Evolutionary conservation across 2,329 filamentous ascomycete species (phyloP).

Genomic region (Ophiostoma australiae): DNA sequence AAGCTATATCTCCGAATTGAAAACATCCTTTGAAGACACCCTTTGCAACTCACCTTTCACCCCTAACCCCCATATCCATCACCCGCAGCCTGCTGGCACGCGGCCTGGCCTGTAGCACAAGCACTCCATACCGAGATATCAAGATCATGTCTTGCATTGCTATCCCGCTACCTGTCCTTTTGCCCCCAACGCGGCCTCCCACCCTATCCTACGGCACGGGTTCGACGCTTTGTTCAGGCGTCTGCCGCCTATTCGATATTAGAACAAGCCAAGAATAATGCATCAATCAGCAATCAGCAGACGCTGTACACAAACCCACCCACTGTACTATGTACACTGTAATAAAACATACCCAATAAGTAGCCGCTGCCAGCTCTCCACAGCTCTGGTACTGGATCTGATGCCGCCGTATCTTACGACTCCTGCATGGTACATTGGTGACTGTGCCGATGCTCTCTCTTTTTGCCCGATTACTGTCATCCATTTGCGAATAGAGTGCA

Average conservation of each 20-base stretch:
- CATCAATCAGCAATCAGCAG: too few relatives aligned
- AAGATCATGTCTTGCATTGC: not conserved
- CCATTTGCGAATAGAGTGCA: too few relatives aligned
- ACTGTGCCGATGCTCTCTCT: not conserved
- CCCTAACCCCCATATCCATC: not conserved
- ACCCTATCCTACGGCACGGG: conserved; percentile 1
- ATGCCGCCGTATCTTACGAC: not conserved
- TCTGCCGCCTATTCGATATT: not conserved
- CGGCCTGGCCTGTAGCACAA: not conserved
- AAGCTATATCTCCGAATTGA: not conserved
- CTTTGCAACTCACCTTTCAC: too few relatives aligned
- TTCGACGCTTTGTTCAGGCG: not conserved
- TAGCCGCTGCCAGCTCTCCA: not conserved
- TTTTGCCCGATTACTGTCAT: not conserved
- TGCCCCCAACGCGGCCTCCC: not conserved
- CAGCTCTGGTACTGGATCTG: not conserved
- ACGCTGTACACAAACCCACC: too few relatives aligned
- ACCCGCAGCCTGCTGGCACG: not conserved
- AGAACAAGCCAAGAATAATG: too few relatives aligned
- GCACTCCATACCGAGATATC: not conserved
- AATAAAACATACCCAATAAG: not conserved
- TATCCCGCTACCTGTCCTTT: not conserved
- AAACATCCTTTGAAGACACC: not conserved
- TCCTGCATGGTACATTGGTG: not conserved
- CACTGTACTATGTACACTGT: not conserved